Percentiles rank a stretch among this genome's conserved stretches.
phyloP scores from a whole-genome alignment of 78 protist genomes.

The Creolimax fragrantissima region DNA sequence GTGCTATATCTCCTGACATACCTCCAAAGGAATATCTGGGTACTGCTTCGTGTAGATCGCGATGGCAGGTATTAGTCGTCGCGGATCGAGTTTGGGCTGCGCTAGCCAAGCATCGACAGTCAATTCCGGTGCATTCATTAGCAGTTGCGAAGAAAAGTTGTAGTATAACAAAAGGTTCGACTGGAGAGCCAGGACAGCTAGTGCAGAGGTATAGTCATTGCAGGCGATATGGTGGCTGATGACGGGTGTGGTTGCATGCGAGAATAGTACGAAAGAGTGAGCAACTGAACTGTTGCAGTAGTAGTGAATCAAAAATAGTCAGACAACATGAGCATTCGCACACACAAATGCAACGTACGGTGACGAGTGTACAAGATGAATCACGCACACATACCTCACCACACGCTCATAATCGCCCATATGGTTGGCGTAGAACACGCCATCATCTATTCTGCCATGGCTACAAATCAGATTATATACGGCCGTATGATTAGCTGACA shows the following conservation, averaged over 20 bases:
- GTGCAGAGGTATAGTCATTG: slow-evolving; percentile 48
- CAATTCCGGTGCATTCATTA: slow-evolving; percentile 68
- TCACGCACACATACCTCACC: slow-evolving; percentile 29
- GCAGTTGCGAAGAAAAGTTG: slow-evolving; percentile 71
- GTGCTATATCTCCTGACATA: too few relatives aligned
- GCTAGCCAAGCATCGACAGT: slow-evolving; percentile 60
- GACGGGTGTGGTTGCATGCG: too few relatives aligned
- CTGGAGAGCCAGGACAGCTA: slow-evolving; percentile 38
- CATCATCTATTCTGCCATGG: slow-evolving; percentile 75
- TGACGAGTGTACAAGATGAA: too few relatives aligned
- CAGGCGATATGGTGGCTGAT: slow-evolving; percentile 42
- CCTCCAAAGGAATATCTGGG: slow-evolving; percentile 30
- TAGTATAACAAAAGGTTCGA: slow-evolving; percentile 46
- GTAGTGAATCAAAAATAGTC: too few relatives aligned
- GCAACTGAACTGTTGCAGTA: too few relatives aligned
- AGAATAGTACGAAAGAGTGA: too few relatives aligned
- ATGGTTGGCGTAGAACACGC: slow-evolving; percentile 63
- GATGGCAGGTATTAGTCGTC: slow-evolving; percentile 74
- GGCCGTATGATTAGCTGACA: slow-evolving; percentile 51
- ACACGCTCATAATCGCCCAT: slow-evolving; percentile 75
- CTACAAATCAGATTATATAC: slow-evolving; percentile 66
- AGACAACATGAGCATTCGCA: too few relatives aligned
- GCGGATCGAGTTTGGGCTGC: slow-evolving; percentile 42
- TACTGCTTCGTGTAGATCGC: slow-evolving; percentile 64
- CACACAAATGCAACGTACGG: too few relatives aligned